Conservation (phyloP, 1,284 basidiomycete species). For the Ganoderma lucidum region DNA sequence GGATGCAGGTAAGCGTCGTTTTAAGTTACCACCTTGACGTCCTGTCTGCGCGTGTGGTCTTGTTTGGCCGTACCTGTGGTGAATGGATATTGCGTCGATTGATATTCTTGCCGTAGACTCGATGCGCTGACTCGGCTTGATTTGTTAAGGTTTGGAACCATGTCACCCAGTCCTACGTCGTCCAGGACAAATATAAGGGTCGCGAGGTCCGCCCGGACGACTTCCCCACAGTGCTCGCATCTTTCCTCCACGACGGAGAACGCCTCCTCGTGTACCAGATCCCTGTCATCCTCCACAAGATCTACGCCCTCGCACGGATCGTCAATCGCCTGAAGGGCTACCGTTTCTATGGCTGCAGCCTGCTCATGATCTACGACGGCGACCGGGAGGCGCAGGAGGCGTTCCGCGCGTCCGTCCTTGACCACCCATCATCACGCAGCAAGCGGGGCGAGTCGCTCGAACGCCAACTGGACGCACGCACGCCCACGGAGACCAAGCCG, state of each 20-base stretch:
- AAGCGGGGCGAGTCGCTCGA: conserved; percentile 84
- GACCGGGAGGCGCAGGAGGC: conserved; percentile 86
- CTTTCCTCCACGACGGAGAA: conserved; percentile 90
- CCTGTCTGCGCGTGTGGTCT: conserved; percentile 23
- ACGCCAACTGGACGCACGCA: conserved; percentile 45
- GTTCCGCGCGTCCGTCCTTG: conserved; percentile 66
- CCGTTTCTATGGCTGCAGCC: conserved; percentile 97
- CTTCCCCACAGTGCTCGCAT: conserved; percentile 83
- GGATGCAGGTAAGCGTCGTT: conserved; percentile 88
- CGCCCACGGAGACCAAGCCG: conserved; percentile 14
- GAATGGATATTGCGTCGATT: background rate
- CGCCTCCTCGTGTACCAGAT: conserved; percentile 91
- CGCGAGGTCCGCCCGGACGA: conserved; percentile 88
- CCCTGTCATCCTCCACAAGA: conserved; percentile 88
- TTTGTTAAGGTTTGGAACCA: conserved; percentile 87
- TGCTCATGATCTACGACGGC: conserved; percentile 98
- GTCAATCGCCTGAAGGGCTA: conserved; percentile 90
- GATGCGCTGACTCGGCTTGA: conserved; percentile 29
- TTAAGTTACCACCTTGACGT: conserved; percentile 16
- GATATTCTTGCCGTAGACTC: background rate
- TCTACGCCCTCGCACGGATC: conserved; percentile 94
- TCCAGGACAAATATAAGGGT: conserved; percentile 97
- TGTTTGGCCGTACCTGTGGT: conserved; percentile 15
- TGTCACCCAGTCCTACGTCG: conserved; percentile 82
- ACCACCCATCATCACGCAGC: conserved; percentile 73